These are phyloP conservation scores for Sphenostylis stenocarpa DNA, from an alignment of 306 rosid genomes.

Conservation along the genomic window DNA sequence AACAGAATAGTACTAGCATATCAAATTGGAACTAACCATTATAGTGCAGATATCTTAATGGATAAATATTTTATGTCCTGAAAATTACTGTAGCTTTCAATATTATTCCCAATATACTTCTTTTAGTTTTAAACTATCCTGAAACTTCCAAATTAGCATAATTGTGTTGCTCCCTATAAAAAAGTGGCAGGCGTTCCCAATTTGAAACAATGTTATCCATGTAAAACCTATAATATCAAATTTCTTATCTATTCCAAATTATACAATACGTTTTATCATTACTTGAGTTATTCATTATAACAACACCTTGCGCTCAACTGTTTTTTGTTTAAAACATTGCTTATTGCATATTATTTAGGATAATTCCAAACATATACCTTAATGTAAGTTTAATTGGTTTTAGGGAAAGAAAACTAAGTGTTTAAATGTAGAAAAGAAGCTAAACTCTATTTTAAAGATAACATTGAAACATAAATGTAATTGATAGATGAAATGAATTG, in stretches of 20 bases:
- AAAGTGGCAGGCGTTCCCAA: not conserved
- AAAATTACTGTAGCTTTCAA: not conserved
- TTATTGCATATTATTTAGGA: not conserved
- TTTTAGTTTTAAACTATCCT: not conserved
- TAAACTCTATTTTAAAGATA: not conserved
- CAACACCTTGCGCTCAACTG: not conserved
- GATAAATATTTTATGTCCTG: slow-evolving; percentile 15
- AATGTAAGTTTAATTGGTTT: not conserved
- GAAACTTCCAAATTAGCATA: slow-evolving; percentile 14
- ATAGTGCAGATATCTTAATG: not conserved
- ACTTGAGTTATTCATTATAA: not conserved
- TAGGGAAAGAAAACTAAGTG: not conserved
- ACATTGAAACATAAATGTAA: not conserved
- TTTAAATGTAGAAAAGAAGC: not conserved
- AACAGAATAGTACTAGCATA: slow-evolving; percentile 15
- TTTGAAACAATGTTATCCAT: not conserved
- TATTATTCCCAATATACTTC: not conserved
- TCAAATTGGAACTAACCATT: slow-evolving; percentile 11
- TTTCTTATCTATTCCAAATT: slow-evolving; percentile 11
- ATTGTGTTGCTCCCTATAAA: slow-evolving; percentile 1
- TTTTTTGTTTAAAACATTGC: not conserved
- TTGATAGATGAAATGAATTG: not conserved
- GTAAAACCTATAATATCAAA: slow-evolving; percentile 4
- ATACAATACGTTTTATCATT: not conserved
- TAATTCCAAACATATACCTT: not conserved